Base-by-base conservation (phyloP, 1,139 yeast genomes). In the Lodderomyces elongisporus region DNA sequence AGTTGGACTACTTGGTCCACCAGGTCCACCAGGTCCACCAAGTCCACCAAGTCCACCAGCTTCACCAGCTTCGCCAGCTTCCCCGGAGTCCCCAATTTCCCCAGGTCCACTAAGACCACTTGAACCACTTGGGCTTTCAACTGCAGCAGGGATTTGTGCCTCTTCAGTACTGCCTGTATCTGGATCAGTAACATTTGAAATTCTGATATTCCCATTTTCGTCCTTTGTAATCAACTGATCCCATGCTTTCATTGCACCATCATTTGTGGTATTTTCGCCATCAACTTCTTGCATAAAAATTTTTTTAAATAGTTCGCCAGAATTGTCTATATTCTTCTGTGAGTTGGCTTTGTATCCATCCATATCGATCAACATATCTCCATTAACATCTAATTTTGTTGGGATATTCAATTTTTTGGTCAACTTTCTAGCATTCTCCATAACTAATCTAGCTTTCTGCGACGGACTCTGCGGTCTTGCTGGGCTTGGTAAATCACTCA, bases 321-420 rank as follows among this genome's bases (percentile, higher is more conserved):
- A 74, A 45, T 74, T 77, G 32, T 78, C 78, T 30, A 78, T 73
- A 51, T 82, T 85, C 44, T 79, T 76, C 42, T 66, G 69, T 24
- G 83, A 80, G 46, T 82, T 85, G 22, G 95, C 85, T 58, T 89
- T 91, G 60, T 93, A 93, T 17, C 99, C 99, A 48, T 88, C 95
- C 81, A 91, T 85, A 60, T 93, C 99, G 32, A 93, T 64, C 30
- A 89, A 76, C 50, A 93, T 71, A 52, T 89, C 96, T 9, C 98
- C 98, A 49, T 87, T 85, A 44, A 83, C 80, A 43, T 87, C 95
- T 27, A 89, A 74, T 46, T 81, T 87, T 14, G 94, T 81, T 1
- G 97, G 96, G 26, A 91, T 89, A 47, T 88, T 85, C 45, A 88
- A 69, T 50, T 74, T 77, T 44, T 74, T 70, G 14, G 95, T 80